Evolutionary conservation across 2,329 filamentous ascomycete genomes (phyloP), one percentile per base, ranked within the genome.

Genomic region (Penicillium sumatraense): DNA sequence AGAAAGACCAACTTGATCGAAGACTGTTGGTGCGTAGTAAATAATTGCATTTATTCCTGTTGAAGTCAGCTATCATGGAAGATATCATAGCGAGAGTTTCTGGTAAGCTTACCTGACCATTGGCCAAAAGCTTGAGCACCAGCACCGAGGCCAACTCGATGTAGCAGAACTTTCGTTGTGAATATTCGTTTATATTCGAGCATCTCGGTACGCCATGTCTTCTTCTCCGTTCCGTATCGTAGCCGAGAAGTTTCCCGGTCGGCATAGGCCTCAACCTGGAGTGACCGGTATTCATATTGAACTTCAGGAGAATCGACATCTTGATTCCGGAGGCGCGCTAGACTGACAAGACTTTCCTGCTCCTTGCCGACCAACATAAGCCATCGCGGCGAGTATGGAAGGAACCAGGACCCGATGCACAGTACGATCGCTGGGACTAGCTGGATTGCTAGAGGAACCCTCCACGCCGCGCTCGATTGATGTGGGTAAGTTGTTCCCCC

Each of bases 311-410:
- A 35, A 13, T n/a, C 35, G 18, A 8, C 13, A 18, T 16, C 26
- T 35, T 35, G 44, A 31, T 13, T 31, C 18, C 44, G 29, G 3
- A 47, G 44, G 11, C 20, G 44, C n/a, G 44, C 44, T 27, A 47
- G 23, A 31, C 8, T 13, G 31, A n/a, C 31, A 41, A 40, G 33
- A 50, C 20, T 16, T 41, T 50, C 35, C 3, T 40, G 23, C 31
- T 50, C 33, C 6, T 21, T 27, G 4, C 31, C 36, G 10, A 33
- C 18, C n/a, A 33, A n/a, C 27, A 52, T 38, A 24, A 52, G 49
- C 49, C 40, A 46, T 36, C 49, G 49, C 20, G 49, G 40, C 10
- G 49, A 45, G 9, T 27, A 45, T 5, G 49, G 49, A 10, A 52
- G 29, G 18, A 50, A 50, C 27, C 40, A 16, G 14, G 41, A 36